Evolutionary conservation across 345 rosid species (phyloP), one percentile per base, ranked within the genome.

Genomic region (Syzygium grande): DNA sequence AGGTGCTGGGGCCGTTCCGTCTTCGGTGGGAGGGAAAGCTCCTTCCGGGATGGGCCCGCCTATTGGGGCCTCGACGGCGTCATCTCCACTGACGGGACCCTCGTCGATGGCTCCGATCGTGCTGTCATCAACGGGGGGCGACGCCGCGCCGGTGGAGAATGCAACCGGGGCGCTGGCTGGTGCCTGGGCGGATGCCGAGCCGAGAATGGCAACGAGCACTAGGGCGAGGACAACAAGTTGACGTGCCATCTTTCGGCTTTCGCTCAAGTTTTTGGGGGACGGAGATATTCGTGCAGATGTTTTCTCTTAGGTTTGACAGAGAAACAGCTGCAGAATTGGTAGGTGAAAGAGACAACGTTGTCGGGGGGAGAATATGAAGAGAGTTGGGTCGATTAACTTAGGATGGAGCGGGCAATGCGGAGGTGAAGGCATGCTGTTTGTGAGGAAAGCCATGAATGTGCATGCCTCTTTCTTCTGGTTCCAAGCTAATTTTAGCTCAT

Each of bases 181-280:
- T 19, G 43, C 41, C 41, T 86, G 84, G 27, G 86, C 88, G 49
- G 88, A 56, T n/a, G 88, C 80, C 25, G 84, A 46, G 88, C 85
- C 49, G 43, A 80, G 43, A 51, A 55, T 0, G 38, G 85, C 88
- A 27, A 56, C 11, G 30, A 87, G n/a, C 86, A 87, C 56, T 38
- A 59, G 78, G 78, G 63, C 41, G 86, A 87, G 80, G 83, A 59
- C 79, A 2, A 59, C 83, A 84, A 46, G 54, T 54, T 84, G 52
- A 54, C 86, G 80, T 17, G 88, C 88, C 88, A 87, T 87, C 38
- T 51, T 46, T 49, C 49, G 2, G 52, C 0, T 22, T 61, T 19
- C 4, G 51, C 22, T 27, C 10, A 4, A 25, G 56, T 38, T 38
- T 19, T 43, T 8, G 43, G 49, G 46, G 52, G 25, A 14, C 22